A percentile compares a stretch with the other conserved stretches of the same genome.
Conservation (phyloP, 768 basidiomycete species). For the Amyloporia xantha region DNA sequence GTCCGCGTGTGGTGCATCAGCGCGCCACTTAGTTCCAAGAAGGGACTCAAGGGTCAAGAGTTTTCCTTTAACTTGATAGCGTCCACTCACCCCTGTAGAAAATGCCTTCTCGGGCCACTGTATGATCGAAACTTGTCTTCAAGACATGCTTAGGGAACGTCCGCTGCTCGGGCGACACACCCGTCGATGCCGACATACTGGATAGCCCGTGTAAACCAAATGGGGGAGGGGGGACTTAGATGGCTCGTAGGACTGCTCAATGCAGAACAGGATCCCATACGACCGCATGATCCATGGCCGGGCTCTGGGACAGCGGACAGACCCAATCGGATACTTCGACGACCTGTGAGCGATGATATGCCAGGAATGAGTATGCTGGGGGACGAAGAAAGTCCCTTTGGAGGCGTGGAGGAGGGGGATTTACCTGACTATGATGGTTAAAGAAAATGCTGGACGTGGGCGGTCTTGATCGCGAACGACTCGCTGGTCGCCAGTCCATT, state of each 20-base stretch:
- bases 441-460: constrained; percentile 38
- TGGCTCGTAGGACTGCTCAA: constrained; percentile 27
- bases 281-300: constrained; percentile 5
- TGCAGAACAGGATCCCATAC: constrained; percentile 18
- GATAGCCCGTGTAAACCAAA: constrained; percentile 57
- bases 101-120: constrained; percentile 63
- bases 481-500: constrained; percentile 86
- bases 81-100: constrained; percentile 51
- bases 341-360: constrained; percentile 11
- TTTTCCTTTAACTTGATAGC: constrained; percentile 78
- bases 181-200: constrained; percentile 26
- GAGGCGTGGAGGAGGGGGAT: constrained; percentile 23
- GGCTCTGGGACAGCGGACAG: constrained; percentile 22
- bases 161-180: constrained; percentile 33
- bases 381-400: constrained; percentile 18
- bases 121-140: constrained; percentile 94
- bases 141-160: constrained; percentile 80
- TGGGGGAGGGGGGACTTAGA: constrained; percentile 68
- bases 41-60: constrained; percentile 58
- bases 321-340: constrained; percentile 21
- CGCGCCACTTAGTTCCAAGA: constrained; percentile 70
- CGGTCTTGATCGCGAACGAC: constrained; percentile 73
- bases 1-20: constrained; percentile 74
- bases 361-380: constrained; percentile 23
- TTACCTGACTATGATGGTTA: constrained; percentile 22